Evolutionary conservation across 305 asterid species (phyloP).

Genomic region (Fraxinus angustifolia): DNA sequence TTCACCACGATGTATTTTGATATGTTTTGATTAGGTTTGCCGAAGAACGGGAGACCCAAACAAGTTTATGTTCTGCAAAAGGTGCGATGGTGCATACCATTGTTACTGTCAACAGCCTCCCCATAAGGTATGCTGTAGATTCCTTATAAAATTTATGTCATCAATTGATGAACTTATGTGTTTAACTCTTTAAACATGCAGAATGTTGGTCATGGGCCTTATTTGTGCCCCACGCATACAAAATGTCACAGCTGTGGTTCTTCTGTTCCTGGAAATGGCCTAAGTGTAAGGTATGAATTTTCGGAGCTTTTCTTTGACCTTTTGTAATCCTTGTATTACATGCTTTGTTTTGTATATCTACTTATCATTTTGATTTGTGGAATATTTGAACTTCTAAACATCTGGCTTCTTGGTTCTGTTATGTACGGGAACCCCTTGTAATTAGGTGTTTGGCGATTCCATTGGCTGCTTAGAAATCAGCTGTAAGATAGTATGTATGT

Average conservation of each 20-base stretch:
- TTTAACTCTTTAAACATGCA: constrained; percentile 38
- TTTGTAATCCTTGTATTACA: background rate
- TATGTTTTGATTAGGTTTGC: constrained; percentile 53
- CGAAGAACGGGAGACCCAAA: constrained; percentile 88
- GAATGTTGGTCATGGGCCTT: constrained; percentile 95
- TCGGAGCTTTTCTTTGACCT: constrained; percentile 6
- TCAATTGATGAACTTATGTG: constrained; percentile 20
- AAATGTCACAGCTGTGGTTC: constrained; percentile 95
- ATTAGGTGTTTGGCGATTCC: background rate
- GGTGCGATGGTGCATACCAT: constrained; percentile 93
- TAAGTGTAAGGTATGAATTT: constrained; percentile 72
- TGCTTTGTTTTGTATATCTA: background rate
- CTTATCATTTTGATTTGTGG: constrained; percentile 1
- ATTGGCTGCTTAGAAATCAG: background rate
- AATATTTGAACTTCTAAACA: background rate
- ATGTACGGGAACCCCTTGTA: background rate
- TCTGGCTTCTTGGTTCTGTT: background rate
- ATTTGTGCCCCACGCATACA: constrained; percentile 91
- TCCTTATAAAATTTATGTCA: constrained; percentile 10
- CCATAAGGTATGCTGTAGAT: constrained; percentile 37
- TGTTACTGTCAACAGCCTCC: constrained; percentile 97
- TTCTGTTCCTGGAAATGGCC: constrained; percentile 93
- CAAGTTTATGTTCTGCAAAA: constrained; percentile 91
- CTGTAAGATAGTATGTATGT: background rate
- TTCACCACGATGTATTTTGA: constrained; percentile 8